Base-by-base conservation (phyloP, 192 early-diverging fungal genomes). In the Entomortierella lignicola region DNA sequence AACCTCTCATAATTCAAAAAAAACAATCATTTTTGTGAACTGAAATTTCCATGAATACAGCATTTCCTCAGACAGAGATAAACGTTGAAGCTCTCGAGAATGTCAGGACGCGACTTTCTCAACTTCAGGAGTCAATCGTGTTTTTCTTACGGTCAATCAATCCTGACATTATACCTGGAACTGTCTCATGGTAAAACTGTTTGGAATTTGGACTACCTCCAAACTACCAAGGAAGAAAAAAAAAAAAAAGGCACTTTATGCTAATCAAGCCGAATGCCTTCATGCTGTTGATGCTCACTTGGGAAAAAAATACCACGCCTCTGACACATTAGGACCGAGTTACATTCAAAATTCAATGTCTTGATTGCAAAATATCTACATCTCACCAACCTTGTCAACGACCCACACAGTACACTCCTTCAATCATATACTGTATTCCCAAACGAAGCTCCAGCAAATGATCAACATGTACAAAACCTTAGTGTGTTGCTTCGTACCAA, bases 301-400 rank as follows among this genome's bases (percentile, higher is more conserved):
- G 15, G 15, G n/a, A n/a, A 47, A 1, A 18, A 52, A 5, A 15
- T 18, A 2, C 39, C 23, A 47, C 26, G 5, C n/a, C 43, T 6
- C 25, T 56, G 27, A 25, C 34, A 60, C 34, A 37, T 15, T 47
- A 79, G 75, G 75, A 79, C 75, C 37, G 75, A 79, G 32, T n/a
- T 79, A 8, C 75, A 79, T 15, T 79, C 75, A 25, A 79, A 79
- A 43, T 79, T 79, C 48, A 79, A 79, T 50, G 75, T 79, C 0
- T 31, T 79, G 57, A 79, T 79, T 13, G 75, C 75, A 21, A 69
- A 70, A 31, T 79, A 79, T 32, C 39, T 79, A 18, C 66, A 79
- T 51, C 48, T 79, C 21, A 70, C 75, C 55, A 79, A 79, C 26
- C 61, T 79, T 47, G 67, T 79, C 55, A 79, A 79, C 43, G 63